Percentiles rank a stretch among this genome's conserved stretches.
Evolutionary conservation across 2,329 filamentous ascomycete species (phyloP).

Genomic region (Verticillium longisporum): DNA sequence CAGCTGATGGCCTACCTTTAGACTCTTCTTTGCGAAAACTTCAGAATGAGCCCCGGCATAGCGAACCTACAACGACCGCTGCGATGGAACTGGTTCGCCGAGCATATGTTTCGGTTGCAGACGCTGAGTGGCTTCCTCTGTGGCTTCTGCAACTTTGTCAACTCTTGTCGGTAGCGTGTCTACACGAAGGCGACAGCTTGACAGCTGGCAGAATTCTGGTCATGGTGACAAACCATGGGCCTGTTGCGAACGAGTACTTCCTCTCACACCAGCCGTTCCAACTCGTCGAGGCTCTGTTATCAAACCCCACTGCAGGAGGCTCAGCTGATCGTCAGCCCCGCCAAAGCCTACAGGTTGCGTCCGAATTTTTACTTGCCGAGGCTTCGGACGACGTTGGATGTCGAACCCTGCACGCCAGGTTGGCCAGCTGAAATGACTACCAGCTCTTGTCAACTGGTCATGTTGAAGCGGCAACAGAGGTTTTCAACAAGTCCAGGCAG

Average conservation of each 20-base stretch:
- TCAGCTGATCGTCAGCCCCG: not conserved
- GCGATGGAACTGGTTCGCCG: slow-evolving; percentile 5
- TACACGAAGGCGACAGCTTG: slow-evolving; percentile 1
- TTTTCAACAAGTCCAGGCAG: not conserved
- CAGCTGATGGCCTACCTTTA: not conserved
- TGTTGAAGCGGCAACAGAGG: not conserved
- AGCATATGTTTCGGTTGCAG: slow-evolving; percentile 3
- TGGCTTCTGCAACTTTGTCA: slow-evolving; percentile 8
- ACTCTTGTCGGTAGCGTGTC: slow-evolving; percentile 6
- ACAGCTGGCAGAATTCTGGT: slow-evolving; percentile 6
- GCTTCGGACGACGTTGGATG: slow-evolving; percentile 1
- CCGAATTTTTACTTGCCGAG: slow-evolving; percentile 2
- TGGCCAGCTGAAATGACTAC: not conserved
- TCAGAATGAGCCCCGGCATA: not conserved
- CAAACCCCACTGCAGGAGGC: not conserved
- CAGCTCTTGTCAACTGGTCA: not conserved
- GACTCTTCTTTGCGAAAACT: not conserved
- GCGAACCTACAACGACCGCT: not conserved
- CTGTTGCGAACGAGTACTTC: not conserved
- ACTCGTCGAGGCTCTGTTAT: slow-evolving; percentile 2
- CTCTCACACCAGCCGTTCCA: slow-evolving; percentile 2
- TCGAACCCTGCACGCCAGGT: not conserved
- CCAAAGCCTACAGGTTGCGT: not conserved
- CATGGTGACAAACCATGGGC: slow-evolving; percentile 2
- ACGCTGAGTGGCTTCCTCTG: slow-evolving; percentile 1